Evolutionary conservation across 148 eudicot species (phyloP).

Genomic region (Spergularia marina): DNA sequence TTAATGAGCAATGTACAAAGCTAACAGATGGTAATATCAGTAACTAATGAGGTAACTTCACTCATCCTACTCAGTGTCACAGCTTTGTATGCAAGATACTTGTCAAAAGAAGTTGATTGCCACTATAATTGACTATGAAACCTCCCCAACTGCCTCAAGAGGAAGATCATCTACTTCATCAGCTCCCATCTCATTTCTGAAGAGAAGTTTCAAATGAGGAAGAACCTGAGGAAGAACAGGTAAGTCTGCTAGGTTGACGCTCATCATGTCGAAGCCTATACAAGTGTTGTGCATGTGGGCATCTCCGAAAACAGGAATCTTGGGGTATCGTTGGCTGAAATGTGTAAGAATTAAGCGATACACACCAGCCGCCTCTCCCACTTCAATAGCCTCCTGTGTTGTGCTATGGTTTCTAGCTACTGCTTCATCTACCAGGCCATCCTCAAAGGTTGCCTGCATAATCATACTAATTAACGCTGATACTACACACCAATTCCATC

Average conservation of each 20-base stretch:
- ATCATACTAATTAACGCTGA: not conserved
- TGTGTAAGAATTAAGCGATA: slow-evolving; percentile 88
- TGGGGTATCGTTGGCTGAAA: slow-evolving; percentile 95
- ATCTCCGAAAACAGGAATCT: slow-evolving; percentile 83
- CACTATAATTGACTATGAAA: slow-evolving; percentile 24
- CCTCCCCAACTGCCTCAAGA: slow-evolving; percentile 30
- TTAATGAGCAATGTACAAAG: slow-evolving; percentile 10
- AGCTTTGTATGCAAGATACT: slow-evolving; percentile 3
- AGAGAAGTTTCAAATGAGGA: slow-evolving; percentile 68
- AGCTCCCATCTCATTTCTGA: slow-evolving; percentile 58
- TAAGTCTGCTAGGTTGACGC: slow-evolving; percentile 79
- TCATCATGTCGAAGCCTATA: slow-evolving; percentile 92
- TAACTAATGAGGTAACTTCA: not conserved
- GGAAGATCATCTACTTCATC: slow-evolving; percentile 66
- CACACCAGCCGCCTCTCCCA: slow-evolving; percentile 71
- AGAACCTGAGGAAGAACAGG: slow-evolving; percentile 72
- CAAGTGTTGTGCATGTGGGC: slow-evolving; percentile 77
- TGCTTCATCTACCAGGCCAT: slow-evolving; percentile 76
- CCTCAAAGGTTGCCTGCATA: slow-evolving; percentile 94
- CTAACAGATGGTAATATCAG: not conserved
- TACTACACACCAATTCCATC: not conserved
- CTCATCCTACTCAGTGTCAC: not conserved
- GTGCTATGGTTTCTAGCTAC: slow-evolving; percentile 95
- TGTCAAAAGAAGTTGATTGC: not conserved
- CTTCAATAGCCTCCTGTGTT: slow-evolving; percentile 80